These are phyloP conservation scores for Talaromyces sp. DNA, from an alignment of 2,329 filamentous ascomycete genomes.

Conservation along the genomic window DNA sequence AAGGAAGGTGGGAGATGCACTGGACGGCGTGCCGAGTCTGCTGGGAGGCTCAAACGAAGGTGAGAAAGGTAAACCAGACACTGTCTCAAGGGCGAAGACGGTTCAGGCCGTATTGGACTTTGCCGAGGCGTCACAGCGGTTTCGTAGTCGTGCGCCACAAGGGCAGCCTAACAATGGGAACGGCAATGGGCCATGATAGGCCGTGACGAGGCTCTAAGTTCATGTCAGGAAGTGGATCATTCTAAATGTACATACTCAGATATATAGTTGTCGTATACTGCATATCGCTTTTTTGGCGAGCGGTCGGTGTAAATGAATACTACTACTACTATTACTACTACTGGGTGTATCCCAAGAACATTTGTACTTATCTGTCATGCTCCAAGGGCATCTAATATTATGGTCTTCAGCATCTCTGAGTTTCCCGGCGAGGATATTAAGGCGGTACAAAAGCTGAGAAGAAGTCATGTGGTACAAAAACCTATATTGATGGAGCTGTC, in stretches of 20 bases:
- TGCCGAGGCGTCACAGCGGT: conserved; percentile 13
- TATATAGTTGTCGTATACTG: neutral
- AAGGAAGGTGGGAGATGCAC: conserved; percentile 21
- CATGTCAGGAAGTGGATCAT: conserved; percentile 22
- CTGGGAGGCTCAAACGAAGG: conserved; percentile 28
- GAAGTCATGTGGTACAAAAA: too few species aligned
- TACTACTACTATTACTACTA: too few species aligned
- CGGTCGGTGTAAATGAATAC: neutral
- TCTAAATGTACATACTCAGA: conserved; percentile 17
- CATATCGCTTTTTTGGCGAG: neutral
- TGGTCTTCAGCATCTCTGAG: too few species aligned
- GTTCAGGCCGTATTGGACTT: conserved; percentile 18
- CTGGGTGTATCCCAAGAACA: too few species aligned
- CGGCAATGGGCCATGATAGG: conserved; percentile 22
- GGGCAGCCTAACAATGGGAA: conserved; percentile 1
- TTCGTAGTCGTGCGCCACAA: too few species aligned
- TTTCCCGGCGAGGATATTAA: too few species aligned
- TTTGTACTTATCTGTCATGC: too few species aligned
- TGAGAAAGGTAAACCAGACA: conserved; percentile 15
- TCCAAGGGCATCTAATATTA: too few species aligned
- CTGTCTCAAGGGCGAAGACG: conserved; percentile 8
- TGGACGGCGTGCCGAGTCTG: conserved; percentile 25
- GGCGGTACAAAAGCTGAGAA: too few species aligned
- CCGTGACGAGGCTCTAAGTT: conserved; percentile 27
- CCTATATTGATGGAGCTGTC: too few species aligned